Conservation (phyloP, 768 basidiomycete genomes). For the Rhizopogon salebrosus region DNA sequence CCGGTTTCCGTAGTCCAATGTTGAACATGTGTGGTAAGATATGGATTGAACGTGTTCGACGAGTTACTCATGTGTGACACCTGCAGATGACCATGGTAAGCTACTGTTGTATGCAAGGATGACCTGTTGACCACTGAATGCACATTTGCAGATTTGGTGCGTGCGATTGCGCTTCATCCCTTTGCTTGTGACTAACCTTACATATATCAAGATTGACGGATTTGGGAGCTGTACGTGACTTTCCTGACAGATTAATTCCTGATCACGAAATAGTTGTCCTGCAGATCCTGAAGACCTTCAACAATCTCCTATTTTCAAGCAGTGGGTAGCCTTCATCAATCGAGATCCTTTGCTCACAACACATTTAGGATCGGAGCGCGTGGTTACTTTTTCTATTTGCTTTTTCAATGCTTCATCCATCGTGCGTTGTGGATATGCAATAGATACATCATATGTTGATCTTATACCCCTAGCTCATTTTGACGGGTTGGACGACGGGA, state of each 20-base stretch:
- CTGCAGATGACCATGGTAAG: constrained; percentile 77
- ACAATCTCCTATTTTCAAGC: constrained; percentile 62
- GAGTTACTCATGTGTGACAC: background rate
- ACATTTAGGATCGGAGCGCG: constrained; percentile 65
- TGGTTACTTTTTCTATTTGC: constrained; percentile 87
- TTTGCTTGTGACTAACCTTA: background rate
- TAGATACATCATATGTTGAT: constrained; percentile 2
- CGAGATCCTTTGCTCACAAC: background rate
- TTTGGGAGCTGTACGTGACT: constrained; percentile 70
- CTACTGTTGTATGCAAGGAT: background rate
- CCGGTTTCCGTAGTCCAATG: constrained; percentile 60
- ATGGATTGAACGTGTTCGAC: background rate
- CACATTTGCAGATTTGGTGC: constrained; percentile 39
- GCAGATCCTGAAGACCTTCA: constrained; percentile 82
- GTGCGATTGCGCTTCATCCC: constrained; percentile 7
- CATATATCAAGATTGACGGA: constrained; percentile 59
- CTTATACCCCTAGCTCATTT: constrained; percentile 23
- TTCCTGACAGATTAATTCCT: background rate
- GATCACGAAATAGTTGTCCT: constrained; percentile 3
- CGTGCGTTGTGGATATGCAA: constrained; percentile 36
- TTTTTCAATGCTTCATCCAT: constrained; percentile 92
- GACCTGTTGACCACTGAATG: constrained; percentile 10
- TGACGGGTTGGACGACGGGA: constrained; percentile 67
- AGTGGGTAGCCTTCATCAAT: constrained; percentile 33
- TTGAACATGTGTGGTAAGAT: constrained; percentile 76